phyloP scores from a whole-genome alignment of 768 basidiomycete genomes.

The Lactarius akahatsu region DNA sequence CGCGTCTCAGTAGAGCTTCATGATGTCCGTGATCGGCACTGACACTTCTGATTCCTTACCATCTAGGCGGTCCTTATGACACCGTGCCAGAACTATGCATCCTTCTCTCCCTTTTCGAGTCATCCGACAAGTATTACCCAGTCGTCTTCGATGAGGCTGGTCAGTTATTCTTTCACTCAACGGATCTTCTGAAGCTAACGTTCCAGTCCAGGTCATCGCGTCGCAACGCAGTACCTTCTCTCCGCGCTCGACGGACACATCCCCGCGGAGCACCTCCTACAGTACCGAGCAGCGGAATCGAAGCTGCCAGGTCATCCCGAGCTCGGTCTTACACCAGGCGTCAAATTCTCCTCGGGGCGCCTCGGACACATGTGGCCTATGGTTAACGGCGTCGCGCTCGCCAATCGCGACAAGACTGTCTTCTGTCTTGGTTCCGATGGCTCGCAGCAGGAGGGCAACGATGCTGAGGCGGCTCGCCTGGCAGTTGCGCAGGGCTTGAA shows the following conservation, averaged over 20 bases:
- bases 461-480: constrained; percentile 84
- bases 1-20: not conserved
- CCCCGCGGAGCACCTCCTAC: constrained; percentile 72
- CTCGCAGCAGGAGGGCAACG: constrained; percentile 89
- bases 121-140: constrained; percentile 60
- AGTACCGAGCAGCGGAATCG: constrained; percentile 83
- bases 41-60: not conserved
- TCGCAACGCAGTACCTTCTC: constrained; percentile 86
- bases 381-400: constrained; percentile 82
- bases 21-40: not conserved
- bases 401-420: constrained; percentile 71
- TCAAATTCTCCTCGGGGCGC: constrained; percentile 92
- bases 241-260: constrained; percentile 72
- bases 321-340: constrained; percentile 85
- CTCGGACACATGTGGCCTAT: constrained; percentile 90
- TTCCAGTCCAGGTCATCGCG: constrained; percentile 66
- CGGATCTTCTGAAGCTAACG: constrained; percentile 14
- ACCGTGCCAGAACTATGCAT: constrained; percentile 87
- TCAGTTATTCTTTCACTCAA: constrained; percentile 37
- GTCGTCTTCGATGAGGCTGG: constrained; percentile 82
- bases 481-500: constrained; percentile 83
- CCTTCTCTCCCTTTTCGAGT: constrained; percentile 69
- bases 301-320: constrained; percentile 90
- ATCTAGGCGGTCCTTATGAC: constrained; percentile 46
- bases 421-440: constrained; percentile 89